Conservation (phyloP, 345 rosid species). For the Heritiera fomes region DNA sequence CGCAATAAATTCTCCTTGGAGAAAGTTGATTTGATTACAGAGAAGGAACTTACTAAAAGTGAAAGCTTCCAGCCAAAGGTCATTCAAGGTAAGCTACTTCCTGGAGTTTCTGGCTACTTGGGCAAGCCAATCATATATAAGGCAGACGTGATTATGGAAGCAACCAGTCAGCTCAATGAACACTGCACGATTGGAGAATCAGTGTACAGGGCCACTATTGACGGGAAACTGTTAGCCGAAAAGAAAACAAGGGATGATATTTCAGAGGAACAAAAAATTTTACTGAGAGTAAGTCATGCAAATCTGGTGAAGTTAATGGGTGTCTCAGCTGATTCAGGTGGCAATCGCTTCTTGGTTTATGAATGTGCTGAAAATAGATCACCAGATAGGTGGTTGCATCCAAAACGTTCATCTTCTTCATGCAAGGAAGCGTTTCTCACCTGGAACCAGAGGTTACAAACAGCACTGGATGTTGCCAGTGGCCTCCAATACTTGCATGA, state of each 20-base stretch:
- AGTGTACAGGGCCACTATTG: constrained; percentile 48
- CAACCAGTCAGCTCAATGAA: constrained; percentile 48
- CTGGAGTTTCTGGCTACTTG: constrained; percentile 55
- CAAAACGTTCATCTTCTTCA: constrained; percentile 33
- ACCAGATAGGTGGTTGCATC: constrained; percentile 49
- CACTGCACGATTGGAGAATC: constrained; percentile 48
- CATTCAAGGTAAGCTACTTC: constrained; percentile 47
- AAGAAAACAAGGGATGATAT: constrained; percentile 48
- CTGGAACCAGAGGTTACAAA: constrained; percentile 54
- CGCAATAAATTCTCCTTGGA: constrained; percentile 38
- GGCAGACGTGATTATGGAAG: constrained; percentile 39
- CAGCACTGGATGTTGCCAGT: constrained; percentile 61
- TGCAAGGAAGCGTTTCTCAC: constrained; percentile 32
- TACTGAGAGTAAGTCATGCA: constrained; percentile 61
- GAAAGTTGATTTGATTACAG: constrained; percentile 41
- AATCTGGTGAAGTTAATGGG: constrained; percentile 63
- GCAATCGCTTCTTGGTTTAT: constrained; percentile 53
- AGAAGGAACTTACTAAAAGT: constrained; percentile 26
- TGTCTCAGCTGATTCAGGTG: constrained; percentile 39
- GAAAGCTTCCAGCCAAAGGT: constrained; percentile 35
- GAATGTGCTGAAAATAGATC: constrained; percentile 68
- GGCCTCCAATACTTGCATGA: constrained; percentile 69
- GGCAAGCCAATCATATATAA: constrained; percentile 52
- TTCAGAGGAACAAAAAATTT: constrained; percentile 51
- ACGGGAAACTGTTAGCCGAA: constrained; percentile 48